A percentile compares a stretch with the other conserved stretches of the same genome.
These are phyloP conservation scores for Umbelopsis sp. DNA, from an alignment of 192 early-diverging fungal genomes.

Conservation along the genomic window DNA sequence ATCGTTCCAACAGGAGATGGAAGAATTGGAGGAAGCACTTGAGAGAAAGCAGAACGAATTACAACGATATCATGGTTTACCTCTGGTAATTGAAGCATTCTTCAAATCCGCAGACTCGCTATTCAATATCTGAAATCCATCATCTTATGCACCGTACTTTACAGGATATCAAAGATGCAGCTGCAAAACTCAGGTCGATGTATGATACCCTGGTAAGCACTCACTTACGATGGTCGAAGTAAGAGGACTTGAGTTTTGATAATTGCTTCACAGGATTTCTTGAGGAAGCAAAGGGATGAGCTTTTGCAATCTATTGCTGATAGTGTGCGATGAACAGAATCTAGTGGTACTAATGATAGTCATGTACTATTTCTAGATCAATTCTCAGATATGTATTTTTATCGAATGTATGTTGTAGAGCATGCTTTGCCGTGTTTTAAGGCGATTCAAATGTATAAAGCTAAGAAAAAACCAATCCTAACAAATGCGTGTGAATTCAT, in stretches of 20 bases:
- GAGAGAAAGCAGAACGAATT: background rate
- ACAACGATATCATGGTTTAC: background rate
- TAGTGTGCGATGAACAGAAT: background rate
- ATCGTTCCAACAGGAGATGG: background rate
- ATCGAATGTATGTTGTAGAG: too few species aligned
- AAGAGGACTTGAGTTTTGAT: too few species aligned
- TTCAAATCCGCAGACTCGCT: too few species aligned
- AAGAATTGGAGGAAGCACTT: background rate
- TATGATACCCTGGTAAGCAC: conserved; percentile 10
- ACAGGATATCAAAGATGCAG: conserved; percentile 7
- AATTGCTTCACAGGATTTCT: background rate
- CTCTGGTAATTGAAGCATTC: background rate
- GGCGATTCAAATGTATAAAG: too few species aligned
- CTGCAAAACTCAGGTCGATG: conserved; percentile 2
- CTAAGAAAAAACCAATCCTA: background rate
- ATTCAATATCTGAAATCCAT: too few species aligned
- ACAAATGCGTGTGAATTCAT: conserved; percentile 4
- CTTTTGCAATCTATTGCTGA: conserved; percentile 11
- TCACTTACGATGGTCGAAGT: too few species aligned
- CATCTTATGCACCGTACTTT: background rate
- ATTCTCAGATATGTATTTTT: too few species aligned
- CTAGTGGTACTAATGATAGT: background rate
- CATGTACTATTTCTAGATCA: too few species aligned
- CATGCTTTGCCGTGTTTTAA: too few species aligned
- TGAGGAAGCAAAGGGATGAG: conserved; percentile 10